phyloP scores from a whole-genome alignment of 2,329 filamentous ascomycete species.

The Penicillium sp. region DNA sequence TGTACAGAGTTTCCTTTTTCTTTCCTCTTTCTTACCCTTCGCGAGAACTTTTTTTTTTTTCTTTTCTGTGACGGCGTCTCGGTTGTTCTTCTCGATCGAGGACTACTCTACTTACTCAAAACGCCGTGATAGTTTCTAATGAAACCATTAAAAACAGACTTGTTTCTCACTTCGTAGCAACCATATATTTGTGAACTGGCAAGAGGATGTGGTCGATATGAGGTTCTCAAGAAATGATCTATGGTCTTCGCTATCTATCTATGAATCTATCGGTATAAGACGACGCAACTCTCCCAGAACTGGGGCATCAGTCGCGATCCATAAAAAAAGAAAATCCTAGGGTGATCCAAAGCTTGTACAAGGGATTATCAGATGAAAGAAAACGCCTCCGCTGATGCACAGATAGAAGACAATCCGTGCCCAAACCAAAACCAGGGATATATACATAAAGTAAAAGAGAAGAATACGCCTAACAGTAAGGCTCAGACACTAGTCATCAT shows the following conservation, averaged over 20 bases:
- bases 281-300: not conserved
- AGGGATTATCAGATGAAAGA: slow-evolving; percentile 5
- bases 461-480: not conserved
- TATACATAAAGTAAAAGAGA: slow-evolving; percentile 8
- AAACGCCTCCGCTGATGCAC: slow-evolving; percentile 33
- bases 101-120: slow-evolving; percentile 16
- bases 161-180: not conserved
- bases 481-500: slow-evolving; percentile 24
- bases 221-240: slow-evolving; percentile 3
- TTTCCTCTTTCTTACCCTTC: slow-evolving; percentile 1
- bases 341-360: not conserved
- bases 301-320: not conserved
- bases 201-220: not conserved
- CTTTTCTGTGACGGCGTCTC: slow-evolving; percentile 23
- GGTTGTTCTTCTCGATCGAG: slow-evolving; percentile 27
- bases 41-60: slow-evolving; percentile 13
- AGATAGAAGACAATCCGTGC: slow-evolving; percentile 26
- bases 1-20: slow-evolving; percentile 25
- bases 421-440: slow-evolving; percentile 16
- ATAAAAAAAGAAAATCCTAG: not conserved
- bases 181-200: not conserved
- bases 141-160: slow-evolving; percentile 22
- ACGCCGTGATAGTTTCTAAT: slow-evolving; percentile 26
- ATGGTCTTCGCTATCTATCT: slow-evolving; percentile 10
- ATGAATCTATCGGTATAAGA: slow-evolving; percentile 20